phyloP scores from a whole-genome alignment of 179 eudicot genomes.

The Vitellaria paradoxa region DNA sequence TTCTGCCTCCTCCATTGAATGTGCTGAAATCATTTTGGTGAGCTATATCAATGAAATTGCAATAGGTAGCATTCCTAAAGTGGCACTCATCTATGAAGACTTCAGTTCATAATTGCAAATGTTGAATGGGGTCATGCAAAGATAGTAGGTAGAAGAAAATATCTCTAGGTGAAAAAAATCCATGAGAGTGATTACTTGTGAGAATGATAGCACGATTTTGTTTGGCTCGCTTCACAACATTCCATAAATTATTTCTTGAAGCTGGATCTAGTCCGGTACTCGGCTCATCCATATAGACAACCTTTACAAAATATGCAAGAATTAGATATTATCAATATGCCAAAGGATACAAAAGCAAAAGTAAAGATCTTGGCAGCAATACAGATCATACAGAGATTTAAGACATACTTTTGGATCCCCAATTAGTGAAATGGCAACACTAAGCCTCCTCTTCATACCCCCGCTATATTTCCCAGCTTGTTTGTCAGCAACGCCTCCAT shows the following conservation, averaged over 20 bases:
- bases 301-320: conserved; percentile 36
- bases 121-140: background rate
- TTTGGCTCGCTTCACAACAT: conserved; percentile 86
- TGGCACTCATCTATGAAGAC: background rate
- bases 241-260: conserved; percentile 89
- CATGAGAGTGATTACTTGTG: conserved; percentile 49
- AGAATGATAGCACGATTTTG: conserved; percentile 82
- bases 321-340: background rate
- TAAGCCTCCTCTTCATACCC: conserved; percentile 98
- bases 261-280: conserved; percentile 98
- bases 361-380: background rate
- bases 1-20: conserved; percentile 99
- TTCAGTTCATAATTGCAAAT: background rate
- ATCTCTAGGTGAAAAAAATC: background rate
- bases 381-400: background rate
- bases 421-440: conserved; percentile 91
- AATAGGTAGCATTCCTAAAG: background rate
- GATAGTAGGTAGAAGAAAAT: background rate
- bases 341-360: background rate
- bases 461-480: conserved; percentile 81
- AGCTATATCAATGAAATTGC: background rate
- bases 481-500: conserved; percentile 87
- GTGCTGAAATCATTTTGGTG: conserved; percentile 49
- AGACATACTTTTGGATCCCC: conserved; percentile 83
- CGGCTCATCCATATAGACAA: conserved; percentile 98